Conservation (phyloP, 352 stramenopile species). For the Paralagenidium karlingii region DNA sequence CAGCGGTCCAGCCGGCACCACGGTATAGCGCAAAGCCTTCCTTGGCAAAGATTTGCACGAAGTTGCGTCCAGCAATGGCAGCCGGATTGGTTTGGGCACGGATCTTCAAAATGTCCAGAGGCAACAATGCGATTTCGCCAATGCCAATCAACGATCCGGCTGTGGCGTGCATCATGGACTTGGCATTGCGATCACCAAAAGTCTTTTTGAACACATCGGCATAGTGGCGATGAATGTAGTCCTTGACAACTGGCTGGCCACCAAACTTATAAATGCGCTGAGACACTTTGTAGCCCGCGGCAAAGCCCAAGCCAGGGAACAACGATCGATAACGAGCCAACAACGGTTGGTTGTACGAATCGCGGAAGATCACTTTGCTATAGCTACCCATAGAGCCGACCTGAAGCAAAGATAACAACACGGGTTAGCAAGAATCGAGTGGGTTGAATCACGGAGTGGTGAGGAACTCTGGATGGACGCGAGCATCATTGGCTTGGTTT, state of each 20-base stretch:
- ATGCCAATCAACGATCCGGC: slow-evolving; percentile 90
- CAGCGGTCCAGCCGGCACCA: slow-evolving; percentile 84
- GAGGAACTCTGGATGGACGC: no score
- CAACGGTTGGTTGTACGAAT: slow-evolving; percentile 67
- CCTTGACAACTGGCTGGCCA: slow-evolving; percentile 88
- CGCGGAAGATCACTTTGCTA: slow-evolving; percentile 83
- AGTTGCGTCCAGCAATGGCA: slow-evolving; percentile 81
- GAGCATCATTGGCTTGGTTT: no score
- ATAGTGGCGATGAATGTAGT: slow-evolving; percentile 87
- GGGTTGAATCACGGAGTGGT: no score
- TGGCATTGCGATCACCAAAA: slow-evolving; percentile 89
- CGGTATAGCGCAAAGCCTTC: slow-evolving; percentile 89
- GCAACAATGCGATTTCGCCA: slow-evolving; percentile 90
- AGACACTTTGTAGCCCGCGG: slow-evolving; percentile 93
- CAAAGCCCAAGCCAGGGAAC: slow-evolving; percentile 89
- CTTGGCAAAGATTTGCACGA: slow-evolving; percentile 87
- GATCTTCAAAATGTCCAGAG: slow-evolving; percentile 95
- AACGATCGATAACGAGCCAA: slow-evolving; percentile 75
- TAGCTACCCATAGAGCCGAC: slow-evolving; percentile 33
- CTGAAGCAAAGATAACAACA: slow-evolving; percentile 5
- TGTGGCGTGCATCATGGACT: slow-evolving; percentile 88
- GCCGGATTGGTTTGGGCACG: slow-evolving; percentile 92
- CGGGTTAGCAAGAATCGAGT: no score
- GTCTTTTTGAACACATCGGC: slow-evolving; percentile 72
- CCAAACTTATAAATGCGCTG: slow-evolving; percentile 97